Evolutionary conservation across 257 asterid genomes (phyloP).

Genomic region (Handroanthus guayacan): DNA sequence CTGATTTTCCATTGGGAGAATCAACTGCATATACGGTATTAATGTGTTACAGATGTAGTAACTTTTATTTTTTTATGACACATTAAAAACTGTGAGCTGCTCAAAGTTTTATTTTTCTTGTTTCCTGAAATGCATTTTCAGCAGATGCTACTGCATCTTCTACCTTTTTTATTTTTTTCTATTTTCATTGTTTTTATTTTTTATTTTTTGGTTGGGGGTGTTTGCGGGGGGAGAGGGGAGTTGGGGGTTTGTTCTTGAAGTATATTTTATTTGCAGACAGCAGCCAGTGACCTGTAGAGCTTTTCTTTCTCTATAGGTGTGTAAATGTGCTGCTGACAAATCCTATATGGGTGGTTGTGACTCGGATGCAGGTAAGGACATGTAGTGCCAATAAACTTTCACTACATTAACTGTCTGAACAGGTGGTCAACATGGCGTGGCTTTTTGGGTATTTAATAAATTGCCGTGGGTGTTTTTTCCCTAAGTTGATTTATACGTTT

Average conservation of each 20-base stretch:
- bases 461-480: background rate
- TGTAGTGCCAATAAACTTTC: conserved; percentile 16
- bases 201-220: no score
- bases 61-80: background rate
- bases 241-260: no score
- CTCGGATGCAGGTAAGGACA: conserved; percentile 89
- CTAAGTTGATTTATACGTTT: background rate
- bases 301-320: conserved; percentile 61
- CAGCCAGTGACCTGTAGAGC: conserved; percentile 30
- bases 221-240: no score
- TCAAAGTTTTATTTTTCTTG: background rate
- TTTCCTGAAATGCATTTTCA: background rate
- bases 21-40: no score
- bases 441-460: background rate
- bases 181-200: background rate
- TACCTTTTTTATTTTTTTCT: background rate
- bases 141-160: background rate
- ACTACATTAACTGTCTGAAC: conserved; percentile 18
- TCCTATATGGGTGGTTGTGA: conserved; percentile 98
- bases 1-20: background rate
- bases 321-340: conserved; percentile 93
- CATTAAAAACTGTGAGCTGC: background rate
- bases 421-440: background rate
- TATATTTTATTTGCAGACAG: conserved; percentile 25
- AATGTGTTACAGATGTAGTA: background rate